Evolutionary conservation across 2,329 filamentous ascomycete genomes (phyloP).

Genomic region (Neofusicoccum laricinum): DNA sequence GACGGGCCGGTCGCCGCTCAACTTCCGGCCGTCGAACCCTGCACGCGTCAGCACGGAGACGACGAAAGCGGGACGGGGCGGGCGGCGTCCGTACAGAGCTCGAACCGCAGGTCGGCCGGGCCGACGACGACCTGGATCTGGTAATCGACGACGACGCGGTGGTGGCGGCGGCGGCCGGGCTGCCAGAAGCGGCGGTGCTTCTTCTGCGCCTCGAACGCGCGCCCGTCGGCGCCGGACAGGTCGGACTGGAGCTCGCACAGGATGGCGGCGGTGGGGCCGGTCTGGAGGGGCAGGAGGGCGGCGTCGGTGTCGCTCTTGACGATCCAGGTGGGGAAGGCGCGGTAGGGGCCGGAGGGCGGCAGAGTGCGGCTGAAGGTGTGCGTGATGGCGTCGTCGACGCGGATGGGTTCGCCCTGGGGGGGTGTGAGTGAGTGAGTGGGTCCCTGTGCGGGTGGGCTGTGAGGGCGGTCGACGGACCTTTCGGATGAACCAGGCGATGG

Average conservation of each 20-base stretch:
- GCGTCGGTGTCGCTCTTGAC: conserved; percentile 29
- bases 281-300: conserved; percentile 26
- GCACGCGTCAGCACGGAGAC: not conserved
- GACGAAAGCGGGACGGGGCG: not conserved
- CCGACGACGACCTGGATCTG: conserved; percentile 38
- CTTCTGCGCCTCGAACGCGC: conserved; percentile 32
- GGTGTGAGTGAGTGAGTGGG: too few species aligned
- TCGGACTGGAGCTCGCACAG: conserved; percentile 37
- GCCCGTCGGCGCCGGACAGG: conserved; percentile 29
- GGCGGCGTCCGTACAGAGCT: conserved; percentile 28
- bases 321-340: conserved; percentile 32
- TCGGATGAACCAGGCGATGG: conserved; percentile 38
- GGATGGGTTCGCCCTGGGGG: conserved; percentile 29
- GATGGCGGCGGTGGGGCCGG: conserved; percentile 28
- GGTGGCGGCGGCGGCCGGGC: conserved; percentile 28
- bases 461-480: conserved; percentile 18
- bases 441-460: not conserved
- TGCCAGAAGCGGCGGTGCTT: conserved; percentile 38
- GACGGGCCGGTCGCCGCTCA: conserved; percentile 33
- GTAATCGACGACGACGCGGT: conserved; percentile 36
- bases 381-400: conserved; percentile 31
- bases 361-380: conserved; percentile 34
- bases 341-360: conserved; percentile 29
- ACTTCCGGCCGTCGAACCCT: conserved; percentile 33
- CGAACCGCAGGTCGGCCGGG: conserved; percentile 38